Evolutionary conservation across 1,139 yeast genomes (phyloP).

Genomic region (Scheffersomyces illinoinensis): DNA sequence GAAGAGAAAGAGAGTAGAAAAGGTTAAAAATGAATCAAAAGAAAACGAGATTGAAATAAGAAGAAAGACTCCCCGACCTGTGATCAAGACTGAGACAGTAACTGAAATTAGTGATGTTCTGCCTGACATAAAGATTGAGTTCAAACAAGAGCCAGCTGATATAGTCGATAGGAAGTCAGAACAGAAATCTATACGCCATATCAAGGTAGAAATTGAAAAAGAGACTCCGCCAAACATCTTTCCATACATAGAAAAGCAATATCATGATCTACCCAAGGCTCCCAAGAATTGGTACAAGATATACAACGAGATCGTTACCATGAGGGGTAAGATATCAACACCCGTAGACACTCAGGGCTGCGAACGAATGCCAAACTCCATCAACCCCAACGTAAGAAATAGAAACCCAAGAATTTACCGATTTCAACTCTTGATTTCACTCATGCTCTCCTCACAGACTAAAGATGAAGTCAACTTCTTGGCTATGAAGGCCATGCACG

Average conservation of each 20-base stretch:
- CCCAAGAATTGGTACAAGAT: conserved; percentile 57
- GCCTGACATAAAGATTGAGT: not conserved
- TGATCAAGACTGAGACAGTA: not conserved
- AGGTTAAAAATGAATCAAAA: too few species aligned
- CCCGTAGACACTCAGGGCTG: conserved; percentile 94
- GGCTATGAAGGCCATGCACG: conserved; percentile 67
- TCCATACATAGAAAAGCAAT: conserved; percentile 4
- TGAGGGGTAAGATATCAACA: conserved; percentile 64
- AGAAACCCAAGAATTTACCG: conserved; percentile 49
- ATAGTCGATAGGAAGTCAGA: not conserved
- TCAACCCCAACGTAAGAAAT: conserved; percentile 28
- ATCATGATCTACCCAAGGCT: conserved; percentile 7
- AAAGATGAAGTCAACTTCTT: conserved; percentile 81
- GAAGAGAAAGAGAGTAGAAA: not conserved
- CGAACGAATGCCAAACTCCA: conserved; percentile 64
- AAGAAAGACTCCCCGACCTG: not conserved
- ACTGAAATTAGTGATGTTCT: not conserved
- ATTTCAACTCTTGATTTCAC: conserved; percentile 72
- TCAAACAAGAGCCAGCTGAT: conserved; percentile 1
- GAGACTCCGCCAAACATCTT: conserved; percentile 1
- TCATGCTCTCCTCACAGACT: conserved; percentile 91
- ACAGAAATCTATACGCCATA: not conserved
- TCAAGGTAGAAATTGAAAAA: conserved; percentile 3
- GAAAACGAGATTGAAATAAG: not conserved
- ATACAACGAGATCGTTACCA: conserved; percentile 60